phyloP scores from a whole-genome alignment of 345 rosid genomes.

The Gossypium stocksii region DNA sequence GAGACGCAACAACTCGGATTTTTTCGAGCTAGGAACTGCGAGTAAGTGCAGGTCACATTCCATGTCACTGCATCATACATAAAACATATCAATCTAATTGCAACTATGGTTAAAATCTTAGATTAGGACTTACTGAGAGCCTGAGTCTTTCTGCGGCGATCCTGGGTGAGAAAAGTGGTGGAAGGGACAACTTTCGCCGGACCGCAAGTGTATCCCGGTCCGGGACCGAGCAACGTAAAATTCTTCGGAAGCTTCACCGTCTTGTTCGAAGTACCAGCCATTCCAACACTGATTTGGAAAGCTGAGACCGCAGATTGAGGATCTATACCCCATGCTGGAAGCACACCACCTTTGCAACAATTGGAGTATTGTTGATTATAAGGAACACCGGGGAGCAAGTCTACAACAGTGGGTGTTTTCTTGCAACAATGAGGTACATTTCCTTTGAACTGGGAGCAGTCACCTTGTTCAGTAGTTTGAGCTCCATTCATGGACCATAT shows the following conservation, averaged over 20 bases:
- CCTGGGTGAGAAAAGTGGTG: constrained; percentile 39
- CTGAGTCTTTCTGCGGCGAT: constrained; percentile 1
- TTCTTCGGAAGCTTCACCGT: constrained; percentile 83
- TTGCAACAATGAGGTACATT: constrained; percentile 81
- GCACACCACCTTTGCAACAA: constrained; percentile 89
- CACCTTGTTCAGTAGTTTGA: constrained; percentile 89
- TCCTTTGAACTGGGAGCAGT: constrained; percentile 87
- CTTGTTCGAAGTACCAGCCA: constrained; percentile 71
- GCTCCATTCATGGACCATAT: constrained; percentile 77
- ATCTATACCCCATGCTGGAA: constrained; percentile 78
- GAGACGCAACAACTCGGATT: constrained; percentile 86
- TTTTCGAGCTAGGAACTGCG: constrained; percentile 75
- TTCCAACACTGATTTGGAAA: constrained; percentile 73
- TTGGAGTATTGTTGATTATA: constrained; percentile 71
- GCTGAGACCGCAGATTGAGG: constrained; percentile 61
- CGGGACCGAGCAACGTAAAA: constrained; percentile 77
- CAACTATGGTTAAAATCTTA: too few species aligned
- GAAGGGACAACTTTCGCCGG: constrained; percentile 74
- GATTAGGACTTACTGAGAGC: neutral
- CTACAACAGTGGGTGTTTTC: constrained; percentile 63
- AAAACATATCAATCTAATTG: neutral
- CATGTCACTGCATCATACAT: constrained; percentile 65
- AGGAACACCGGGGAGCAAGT: constrained; percentile 74
- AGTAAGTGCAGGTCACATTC: constrained; percentile 92
- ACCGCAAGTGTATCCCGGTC: constrained; percentile 85